Conservation (phyloP, 1,284 basidiomycete species). For the Sphaerobolus stellatus region DNA sequence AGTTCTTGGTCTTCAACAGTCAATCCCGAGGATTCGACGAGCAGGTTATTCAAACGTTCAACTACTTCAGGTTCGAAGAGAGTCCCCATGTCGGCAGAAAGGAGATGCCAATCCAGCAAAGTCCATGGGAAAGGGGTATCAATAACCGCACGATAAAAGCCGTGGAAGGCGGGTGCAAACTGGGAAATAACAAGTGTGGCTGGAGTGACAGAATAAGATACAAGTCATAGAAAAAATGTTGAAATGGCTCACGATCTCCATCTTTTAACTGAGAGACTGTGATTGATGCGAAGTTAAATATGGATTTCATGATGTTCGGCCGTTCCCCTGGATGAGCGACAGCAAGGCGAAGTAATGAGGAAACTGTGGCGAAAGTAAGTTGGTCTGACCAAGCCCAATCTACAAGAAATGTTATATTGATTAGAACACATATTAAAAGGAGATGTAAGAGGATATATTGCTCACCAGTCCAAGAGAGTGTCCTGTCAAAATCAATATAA, state of each 20-base stretch:
- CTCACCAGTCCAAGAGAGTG: constrained; percentile 72
- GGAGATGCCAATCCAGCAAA: constrained; percentile 59
- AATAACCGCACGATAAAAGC: constrained; percentile 82
- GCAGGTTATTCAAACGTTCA: constrained; percentile 65
- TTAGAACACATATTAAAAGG: not conserved
- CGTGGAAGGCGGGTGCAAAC: constrained; percentile 80
- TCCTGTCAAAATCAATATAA: constrained; percentile 71
- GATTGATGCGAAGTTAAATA: constrained; percentile 59
- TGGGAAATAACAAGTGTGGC: constrained; percentile 74
- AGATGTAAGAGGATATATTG: not conserved
- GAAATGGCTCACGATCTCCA: constrained; percentile 49
- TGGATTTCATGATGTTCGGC: constrained; percentile 49
- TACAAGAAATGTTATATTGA: constrained; percentile 29
- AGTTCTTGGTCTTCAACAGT: constrained; percentile 52
- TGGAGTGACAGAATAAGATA: constrained; percentile 26
- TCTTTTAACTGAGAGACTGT: constrained; percentile 55
- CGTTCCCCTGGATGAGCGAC: constrained; percentile 50
- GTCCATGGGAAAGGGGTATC: constrained; percentile 77
- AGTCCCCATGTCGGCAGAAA: constrained; percentile 53
- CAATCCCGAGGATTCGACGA: constrained; percentile 58
- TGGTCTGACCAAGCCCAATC: constrained; percentile 84
- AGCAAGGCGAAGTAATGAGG: constrained; percentile 70
- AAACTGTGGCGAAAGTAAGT: constrained; percentile 72
- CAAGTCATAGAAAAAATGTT: not conserved
- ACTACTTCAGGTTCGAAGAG: constrained; percentile 63